Conservation (phyloP, 257 asterid genomes). For the Marsdenia floribunda region DNA sequence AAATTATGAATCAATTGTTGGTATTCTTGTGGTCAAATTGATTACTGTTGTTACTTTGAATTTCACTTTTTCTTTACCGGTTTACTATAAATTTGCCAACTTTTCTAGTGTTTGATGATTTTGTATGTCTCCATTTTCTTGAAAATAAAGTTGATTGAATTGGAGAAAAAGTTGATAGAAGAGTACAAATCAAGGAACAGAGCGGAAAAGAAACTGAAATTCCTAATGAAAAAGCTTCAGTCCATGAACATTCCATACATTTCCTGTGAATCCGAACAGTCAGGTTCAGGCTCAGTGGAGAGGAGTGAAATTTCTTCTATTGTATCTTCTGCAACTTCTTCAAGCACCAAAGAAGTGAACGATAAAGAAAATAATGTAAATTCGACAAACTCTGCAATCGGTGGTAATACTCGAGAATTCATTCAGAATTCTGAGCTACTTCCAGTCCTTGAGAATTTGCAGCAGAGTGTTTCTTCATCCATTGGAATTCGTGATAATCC, state of each 20-base stretch:
- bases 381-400: background rate
- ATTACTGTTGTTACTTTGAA: background rate
- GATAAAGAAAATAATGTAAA: conserved; percentile 9
- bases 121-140: background rate
- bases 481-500: background rate
- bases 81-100: background rate
- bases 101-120: conserved; percentile 2
- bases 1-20: background rate
- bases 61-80: background rate
- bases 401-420: conserved; percentile 16
- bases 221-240: conserved; percentile 54
- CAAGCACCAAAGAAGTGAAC: conserved; percentile 24
- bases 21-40: background rate
- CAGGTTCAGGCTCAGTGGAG: conserved; percentile 22
- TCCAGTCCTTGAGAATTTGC: background rate
- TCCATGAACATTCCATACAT: conserved; percentile 38
- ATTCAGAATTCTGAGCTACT: conserved; percentile 12
- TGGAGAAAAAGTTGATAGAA: conserved; percentile 53
- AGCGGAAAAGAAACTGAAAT: conserved; percentile 67
- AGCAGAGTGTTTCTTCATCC: conserved; percentile 14
- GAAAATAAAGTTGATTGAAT: conserved; percentile 45
- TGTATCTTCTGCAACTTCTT: conserved; percentile 36
- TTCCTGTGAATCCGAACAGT: conserved; percentile 42
- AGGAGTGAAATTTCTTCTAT: conserved; percentile 42
- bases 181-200: conserved; percentile 71